phyloP scores from a whole-genome alignment of 768 basidiomycete genomes.

The Mrakia hoshinonis region DNA sequence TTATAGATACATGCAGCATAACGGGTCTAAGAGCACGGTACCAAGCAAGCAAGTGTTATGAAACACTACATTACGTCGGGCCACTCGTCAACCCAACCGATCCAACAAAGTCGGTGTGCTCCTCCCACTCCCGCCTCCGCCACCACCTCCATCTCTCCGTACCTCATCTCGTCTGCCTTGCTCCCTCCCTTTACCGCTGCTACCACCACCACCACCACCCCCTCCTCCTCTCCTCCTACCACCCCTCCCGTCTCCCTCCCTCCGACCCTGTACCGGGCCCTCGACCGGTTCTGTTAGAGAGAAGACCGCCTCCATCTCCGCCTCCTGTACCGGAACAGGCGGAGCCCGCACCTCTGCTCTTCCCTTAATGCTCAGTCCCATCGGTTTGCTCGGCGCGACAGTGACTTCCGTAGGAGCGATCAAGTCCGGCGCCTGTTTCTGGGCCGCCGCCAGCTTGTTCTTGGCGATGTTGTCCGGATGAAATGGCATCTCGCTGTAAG shows the following conservation, averaged over 20 bases:
- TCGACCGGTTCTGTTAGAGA: background rate
- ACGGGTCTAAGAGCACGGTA: no score
- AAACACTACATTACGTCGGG: no score
- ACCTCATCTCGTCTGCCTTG: no score
- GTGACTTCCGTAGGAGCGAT: background rate
- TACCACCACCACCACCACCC: background rate
- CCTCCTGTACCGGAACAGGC: background rate
- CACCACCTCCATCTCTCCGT: no score
- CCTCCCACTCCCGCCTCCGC: no score
- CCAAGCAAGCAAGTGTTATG: no score
- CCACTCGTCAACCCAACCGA: no score
- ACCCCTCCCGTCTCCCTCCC: background rate
- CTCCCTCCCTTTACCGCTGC: no score
- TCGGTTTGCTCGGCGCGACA: background rate
- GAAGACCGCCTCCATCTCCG: background rate
- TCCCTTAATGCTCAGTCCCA: background rate
- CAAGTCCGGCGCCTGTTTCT: background rate
- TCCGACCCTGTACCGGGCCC: background rate
- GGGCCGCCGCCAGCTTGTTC: no score
- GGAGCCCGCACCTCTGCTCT: conserved; percentile 1
- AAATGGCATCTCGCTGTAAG: background rate
- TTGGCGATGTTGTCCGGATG: background rate
- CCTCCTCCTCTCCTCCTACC: background rate
- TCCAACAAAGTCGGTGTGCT: no score
- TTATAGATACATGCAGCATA: no score